Base-by-base conservation (phyloP, 352 stramenopile genomes). In the Phytophthora melonis region DNA sequence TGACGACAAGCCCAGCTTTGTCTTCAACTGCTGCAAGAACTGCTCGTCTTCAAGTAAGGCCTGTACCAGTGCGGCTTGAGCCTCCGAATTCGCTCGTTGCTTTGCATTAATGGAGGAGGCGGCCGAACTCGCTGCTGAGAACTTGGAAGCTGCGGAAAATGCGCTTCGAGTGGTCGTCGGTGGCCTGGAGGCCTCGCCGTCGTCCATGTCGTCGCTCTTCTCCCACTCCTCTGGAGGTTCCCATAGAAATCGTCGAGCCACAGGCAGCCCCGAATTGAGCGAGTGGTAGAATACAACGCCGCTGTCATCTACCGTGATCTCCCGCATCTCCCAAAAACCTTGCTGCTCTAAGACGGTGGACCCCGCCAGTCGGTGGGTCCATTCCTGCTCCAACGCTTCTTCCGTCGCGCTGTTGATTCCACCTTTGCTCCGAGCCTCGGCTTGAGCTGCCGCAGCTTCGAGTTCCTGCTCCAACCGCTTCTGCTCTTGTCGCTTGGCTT, bases 211-310 rank as follows among this genome's bases (percentile, higher is more conserved):
- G 6, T 81, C 43, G 32, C 50, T 62, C 11, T 63, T 56, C 16
- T 67, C 62, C 82, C 74, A 90, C 53, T 60, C 78, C 14, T 58
- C 41, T 2, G 88, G 86, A 34, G 78, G 80, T 3, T 84, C 63
- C 86, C 88, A 95, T 4, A 69, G 19, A 39, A 83, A 91, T 19
- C 85, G 82, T 14, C 81, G 78, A 23, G 58, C 41, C 3, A 69
- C 63, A 3, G 81, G 82, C 34, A 93, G 47, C 19, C 70, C 77
- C 21, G 77, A 55, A 69, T 95, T 93, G 9, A 87, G 61, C 5
- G 84, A 81, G 69, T 87, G 77, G 68, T 91, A 95, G 59, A 95
- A 95, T 36, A 88, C 70, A 23, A 94, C 86, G 5, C 74, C 68
- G 52, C 72, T 82, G 21, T 72, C 63, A 34, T 93, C 86, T 8